Conservation (phyloP, 352 stramenopile genomes). For the Pythium utonaiense region DNA sequence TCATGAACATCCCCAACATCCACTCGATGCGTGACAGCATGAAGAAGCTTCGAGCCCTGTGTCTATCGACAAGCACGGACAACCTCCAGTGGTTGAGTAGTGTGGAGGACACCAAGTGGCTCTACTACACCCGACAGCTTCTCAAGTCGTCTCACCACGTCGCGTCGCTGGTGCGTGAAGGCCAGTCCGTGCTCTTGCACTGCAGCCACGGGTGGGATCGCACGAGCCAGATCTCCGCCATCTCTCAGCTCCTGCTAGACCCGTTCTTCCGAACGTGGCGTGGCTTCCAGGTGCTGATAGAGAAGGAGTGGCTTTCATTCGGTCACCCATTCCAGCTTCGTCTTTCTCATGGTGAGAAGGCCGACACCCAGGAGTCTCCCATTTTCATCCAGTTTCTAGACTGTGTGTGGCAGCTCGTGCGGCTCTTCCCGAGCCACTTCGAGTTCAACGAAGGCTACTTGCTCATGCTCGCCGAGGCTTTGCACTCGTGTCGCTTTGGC, state of each 20-base stretch:
- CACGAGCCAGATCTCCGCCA: slow-evolving; percentile 85
- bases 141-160: slow-evolving; percentile 91
- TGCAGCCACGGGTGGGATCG: slow-evolving; percentile 88
- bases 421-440: slow-evolving; percentile 94
- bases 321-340: slow-evolving; percentile 81
- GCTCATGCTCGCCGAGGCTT: slow-evolving; percentile 91
- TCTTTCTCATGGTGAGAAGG: slow-evolving; percentile 71
- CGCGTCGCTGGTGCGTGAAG: slow-evolving; percentile 88
- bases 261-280: slow-evolving; percentile 78
- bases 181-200: slow-evolving; percentile 76
- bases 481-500: slow-evolving; percentile 97
- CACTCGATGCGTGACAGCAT: slow-evolving; percentile 95
- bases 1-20: slow-evolving; percentile 99
- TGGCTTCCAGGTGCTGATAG: slow-evolving; percentile 77
- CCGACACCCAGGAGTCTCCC: slow-evolving; percentile 74
- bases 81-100: slow-evolving; percentile 90
- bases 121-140: slow-evolving; percentile 93
- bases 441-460: slow-evolving; percentile 96
- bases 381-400: slow-evolving; percentile 88
- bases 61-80: slow-evolving; percentile 81
- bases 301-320: slow-evolving; percentile 85
- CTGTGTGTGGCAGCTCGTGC: slow-evolving; percentile 81
- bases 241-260: slow-evolving; percentile 70
- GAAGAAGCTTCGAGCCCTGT: slow-evolving; percentile 68
- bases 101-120: slow-evolving; percentile 97